Percentiles rank a stretch among this genome's conserved stretches.
Conservation (phyloP, 1,284 basidiomycete genomes). For the Gymnopus androsaceus region DNA sequence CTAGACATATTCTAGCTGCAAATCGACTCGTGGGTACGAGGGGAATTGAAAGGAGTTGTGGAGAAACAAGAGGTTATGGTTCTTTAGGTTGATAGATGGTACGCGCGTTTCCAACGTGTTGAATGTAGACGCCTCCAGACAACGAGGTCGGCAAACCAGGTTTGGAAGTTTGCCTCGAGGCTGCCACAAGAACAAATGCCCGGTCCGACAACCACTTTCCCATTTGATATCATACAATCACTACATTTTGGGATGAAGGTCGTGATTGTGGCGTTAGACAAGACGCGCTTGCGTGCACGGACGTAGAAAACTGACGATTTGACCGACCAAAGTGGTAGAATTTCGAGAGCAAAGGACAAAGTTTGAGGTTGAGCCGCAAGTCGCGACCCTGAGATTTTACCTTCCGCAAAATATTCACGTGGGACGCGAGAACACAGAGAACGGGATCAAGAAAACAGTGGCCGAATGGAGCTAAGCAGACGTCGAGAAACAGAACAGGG, state of each 20-base stretch:
- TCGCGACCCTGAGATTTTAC: too few relatives aligned
- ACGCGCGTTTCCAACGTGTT: slow-evolving; percentile 53
- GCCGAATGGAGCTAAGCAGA: too few relatives aligned
- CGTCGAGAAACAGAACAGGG: too few relatives aligned
- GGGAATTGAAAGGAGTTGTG: slow-evolving; percentile 25
- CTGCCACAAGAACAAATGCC: slow-evolving; percentile 13
- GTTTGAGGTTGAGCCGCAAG: too few relatives aligned
- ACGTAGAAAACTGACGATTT: not conserved
- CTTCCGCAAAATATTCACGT: too few relatives aligned
- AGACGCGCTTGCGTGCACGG: too few relatives aligned
- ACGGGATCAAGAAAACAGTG: too few relatives aligned
- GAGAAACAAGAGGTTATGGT: slow-evolving; percentile 18
- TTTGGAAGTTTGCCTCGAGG: slow-evolving; percentile 37
- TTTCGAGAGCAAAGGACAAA: not conserved
- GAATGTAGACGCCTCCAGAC: slow-evolving; percentile 39
- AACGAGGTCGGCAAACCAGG: slow-evolving; percentile 50
- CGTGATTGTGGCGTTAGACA: slow-evolving; percentile 1
- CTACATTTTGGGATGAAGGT: not conserved
- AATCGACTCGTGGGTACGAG: slow-evolving; percentile 16
- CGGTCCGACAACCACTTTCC: slow-evolving; percentile 15
- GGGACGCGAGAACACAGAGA: too few relatives aligned
- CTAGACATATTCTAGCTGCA: slow-evolving; percentile 40
- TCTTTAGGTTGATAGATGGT: slow-evolving; percentile 28
- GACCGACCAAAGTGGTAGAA: not conserved
- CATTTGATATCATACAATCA: not conserved